Percentiles rank a stretch among this genome's conserved stretches.
Conservation (phyloP, 257 asterid genomes). For the Lavandula angustifolia region DNA sequence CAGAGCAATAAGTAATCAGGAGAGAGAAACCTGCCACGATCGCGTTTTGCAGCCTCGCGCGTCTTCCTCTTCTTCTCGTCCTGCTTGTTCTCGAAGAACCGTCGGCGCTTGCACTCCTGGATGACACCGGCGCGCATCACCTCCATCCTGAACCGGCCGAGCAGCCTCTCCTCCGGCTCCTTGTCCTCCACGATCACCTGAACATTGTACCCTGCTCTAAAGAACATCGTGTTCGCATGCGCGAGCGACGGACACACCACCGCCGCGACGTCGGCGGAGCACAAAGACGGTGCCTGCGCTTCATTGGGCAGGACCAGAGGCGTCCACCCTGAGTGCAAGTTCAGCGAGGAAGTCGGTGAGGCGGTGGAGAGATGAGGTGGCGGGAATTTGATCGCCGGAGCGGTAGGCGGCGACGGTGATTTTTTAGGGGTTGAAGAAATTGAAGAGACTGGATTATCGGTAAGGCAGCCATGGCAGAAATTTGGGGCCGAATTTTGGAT, state of each 20-base stretch:
- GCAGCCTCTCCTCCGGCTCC: slow-evolving; percentile 85
- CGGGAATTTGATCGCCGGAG: slow-evolving; percentile 31
- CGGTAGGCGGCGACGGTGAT: too few species aligned
- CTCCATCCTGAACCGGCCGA: slow-evolving; percentile 83
- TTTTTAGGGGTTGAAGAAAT: too few species aligned
- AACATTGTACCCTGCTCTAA: slow-evolving; percentile 69
- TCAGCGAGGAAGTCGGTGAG: slow-evolving; percentile 29
- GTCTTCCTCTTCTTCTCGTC: slow-evolving; percentile 75
- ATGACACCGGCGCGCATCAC: slow-evolving; percentile 88
- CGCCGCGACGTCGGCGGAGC: slow-evolving; percentile 46
- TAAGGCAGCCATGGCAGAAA: too few species aligned
- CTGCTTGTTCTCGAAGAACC: slow-evolving; percentile 76
- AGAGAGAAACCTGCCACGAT: slow-evolving; percentile 69
- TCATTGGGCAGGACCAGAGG: slow-evolving; percentile 44
- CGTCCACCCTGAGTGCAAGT: slow-evolving; percentile 22
- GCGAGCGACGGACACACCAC: slow-evolving; percentile 75
- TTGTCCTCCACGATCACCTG: slow-evolving; percentile 79
- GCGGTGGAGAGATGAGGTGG: slow-evolving; percentile 42
- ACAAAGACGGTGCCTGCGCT: slow-evolving; percentile 26
- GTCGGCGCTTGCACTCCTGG: slow-evolving; percentile 81
- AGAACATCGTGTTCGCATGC: slow-evolving; percentile 63
- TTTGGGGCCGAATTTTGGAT: too few species aligned
- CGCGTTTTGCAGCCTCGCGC: slow-evolving; percentile 90
- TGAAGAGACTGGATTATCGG: too few species aligned
- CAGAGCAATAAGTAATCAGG: neutral